A percentile compares a stretch with the other conserved stretches of the same genome.
phyloP scores from a whole-genome alignment of 805 yeast species.

The Candida cerambycidarum region DNA sequence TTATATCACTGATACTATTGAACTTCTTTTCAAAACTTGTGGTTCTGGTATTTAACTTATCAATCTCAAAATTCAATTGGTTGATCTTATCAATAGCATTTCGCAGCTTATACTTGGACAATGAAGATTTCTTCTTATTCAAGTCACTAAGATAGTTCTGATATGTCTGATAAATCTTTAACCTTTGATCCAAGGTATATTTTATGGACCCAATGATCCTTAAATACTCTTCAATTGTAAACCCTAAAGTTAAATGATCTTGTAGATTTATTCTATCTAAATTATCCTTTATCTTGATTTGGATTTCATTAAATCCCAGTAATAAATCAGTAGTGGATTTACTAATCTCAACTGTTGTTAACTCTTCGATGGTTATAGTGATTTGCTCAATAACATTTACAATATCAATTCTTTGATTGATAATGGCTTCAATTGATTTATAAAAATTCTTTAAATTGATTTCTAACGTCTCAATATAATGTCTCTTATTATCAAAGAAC shows the following conservation, averaged over 20 bases:
- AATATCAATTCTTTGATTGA: slow-evolving; percentile 74
- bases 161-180: slow-evolving; percentile 47
- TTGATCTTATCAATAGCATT: slow-evolving; percentile 63
- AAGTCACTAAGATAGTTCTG: slow-evolving; percentile 46
- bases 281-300: slow-evolving; percentile 67
- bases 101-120: slow-evolving; percentile 47
- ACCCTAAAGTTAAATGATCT: slow-evolving; percentile 82
- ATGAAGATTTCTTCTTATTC: slow-evolving; percentile 44
- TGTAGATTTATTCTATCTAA: slow-evolving; percentile 77
- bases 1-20: slow-evolving; percentile 60
- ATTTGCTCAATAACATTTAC: slow-evolving; percentile 69
- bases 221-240: slow-evolving; percentile 84
- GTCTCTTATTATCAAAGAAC: slow-evolving; percentile 68
- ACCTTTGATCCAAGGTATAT: slow-evolving; percentile 71
- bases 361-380: slow-evolving; percentile 48
- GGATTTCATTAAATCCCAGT: slow-evolving; percentile 68
- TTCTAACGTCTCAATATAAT: slow-evolving; percentile 70
- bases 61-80: slow-evolving; percentile 58
- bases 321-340: slow-evolving; percentile 63
- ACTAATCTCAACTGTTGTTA: slow-evolving; percentile 76
- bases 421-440: slow-evolving; percentile 70
- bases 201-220: slow-evolving; percentile 75
- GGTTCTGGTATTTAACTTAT: slow-evolving; percentile 52
- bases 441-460: slow-evolving; percentile 66
- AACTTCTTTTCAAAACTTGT: slow-evolving; percentile 56